These are phyloP conservation scores for Botrytis hyacinthi DNA, from an alignment of 2,329 filamentous ascomycete genomes.

Conservation along the genomic window DNA sequence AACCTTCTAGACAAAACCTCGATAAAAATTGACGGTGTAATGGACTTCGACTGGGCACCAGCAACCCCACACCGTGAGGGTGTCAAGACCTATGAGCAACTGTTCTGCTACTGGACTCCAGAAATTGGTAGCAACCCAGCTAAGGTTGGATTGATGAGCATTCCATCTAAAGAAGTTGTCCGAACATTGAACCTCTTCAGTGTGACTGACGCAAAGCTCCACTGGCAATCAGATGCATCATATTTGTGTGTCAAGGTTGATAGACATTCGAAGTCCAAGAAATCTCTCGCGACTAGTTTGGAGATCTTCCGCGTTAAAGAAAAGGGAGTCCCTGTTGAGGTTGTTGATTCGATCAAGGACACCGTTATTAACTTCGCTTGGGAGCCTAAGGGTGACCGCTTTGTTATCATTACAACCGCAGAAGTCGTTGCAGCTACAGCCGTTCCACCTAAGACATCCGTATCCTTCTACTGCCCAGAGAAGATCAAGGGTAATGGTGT, in stretches of 20 bases:
- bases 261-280: slow-evolving; percentile 98
- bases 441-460: slow-evolving; percentile 88
- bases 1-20: slow-evolving; percentile 84
- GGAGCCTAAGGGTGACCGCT: slow-evolving; percentile 97
- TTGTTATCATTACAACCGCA: slow-evolving; percentile 92
- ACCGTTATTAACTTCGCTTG: slow-evolving; percentile 99
- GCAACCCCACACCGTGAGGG: slow-evolving; percentile 77
- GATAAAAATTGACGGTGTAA: slow-evolving; percentile 93
- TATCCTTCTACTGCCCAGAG: slow-evolving; percentile 95
- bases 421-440: slow-evolving; percentile 76
- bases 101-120: slow-evolving; percentile 98
- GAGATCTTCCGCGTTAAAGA: slow-evolving; percentile 98
- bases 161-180: slow-evolving; percentile 91
- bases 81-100: slow-evolving; percentile 88
- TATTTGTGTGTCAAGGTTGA: slow-evolving; percentile 99
- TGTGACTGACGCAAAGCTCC: slow-evolving; percentile 93
- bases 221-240: slow-evolving; percentile 94
- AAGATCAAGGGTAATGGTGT: slow-evolving; percentile 78
- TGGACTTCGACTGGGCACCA: slow-evolving; percentile 98
- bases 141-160: slow-evolving; percentile 93
- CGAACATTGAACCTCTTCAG: slow-evolving; percentile 97
- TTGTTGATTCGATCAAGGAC: slow-evolving; percentile 96
- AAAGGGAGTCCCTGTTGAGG: slow-evolving; percentile 97
- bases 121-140: slow-evolving; percentile 97
- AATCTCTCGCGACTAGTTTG: slow-evolving; percentile 92